A percentile compares a stretch with the other conserved stretches of the same genome.
Conservation (phyloP, 2,329 filamentous ascomycete genomes). For the Leptosphaerulina australis region DNA sequence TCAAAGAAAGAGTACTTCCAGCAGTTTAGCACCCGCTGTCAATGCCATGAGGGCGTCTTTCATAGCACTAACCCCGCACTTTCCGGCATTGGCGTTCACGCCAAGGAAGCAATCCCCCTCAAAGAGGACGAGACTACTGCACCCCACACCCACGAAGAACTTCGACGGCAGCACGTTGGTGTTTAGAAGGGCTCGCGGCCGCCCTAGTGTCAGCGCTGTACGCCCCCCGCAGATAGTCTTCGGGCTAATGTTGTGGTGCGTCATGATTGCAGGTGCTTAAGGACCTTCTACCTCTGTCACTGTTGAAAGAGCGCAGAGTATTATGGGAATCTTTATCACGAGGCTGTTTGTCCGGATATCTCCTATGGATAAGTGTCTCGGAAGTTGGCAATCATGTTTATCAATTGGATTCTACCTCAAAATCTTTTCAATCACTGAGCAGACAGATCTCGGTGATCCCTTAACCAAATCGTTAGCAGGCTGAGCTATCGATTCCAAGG, state of each 20-base stretch:
- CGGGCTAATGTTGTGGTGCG: conserved; percentile 16
- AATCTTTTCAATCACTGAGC: background rate
- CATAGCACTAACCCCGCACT: conserved; percentile 31
- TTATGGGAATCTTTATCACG: background rate
- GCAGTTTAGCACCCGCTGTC: background rate
- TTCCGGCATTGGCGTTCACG: conserved; percentile 26
- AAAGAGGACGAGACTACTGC: conserved; percentile 29
- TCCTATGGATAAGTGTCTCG: no score
- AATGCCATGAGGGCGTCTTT: background rate
- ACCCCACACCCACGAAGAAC: conserved; percentile 43
- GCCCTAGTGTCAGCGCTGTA: conserved; percentile 27
- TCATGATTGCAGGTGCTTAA: conserved; percentile 18
- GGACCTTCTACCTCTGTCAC: conserved; percentile 10
- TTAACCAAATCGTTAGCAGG: conserved; percentile 8
- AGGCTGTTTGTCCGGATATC: no score
- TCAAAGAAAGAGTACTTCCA: background rate
- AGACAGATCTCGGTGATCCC: background rate
- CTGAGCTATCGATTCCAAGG: conserved; percentile 6
- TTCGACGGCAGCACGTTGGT: background rate
- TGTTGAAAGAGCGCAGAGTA: background rate
- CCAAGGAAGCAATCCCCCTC: conserved; percentile 31
- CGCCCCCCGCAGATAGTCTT: conserved; percentile 25
- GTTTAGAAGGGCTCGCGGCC: conserved; percentile 6
- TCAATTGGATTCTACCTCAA: background rate
- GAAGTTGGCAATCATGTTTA: no score